These are phyloP conservation scores for Achaetomium macrosporum DNA, from an alignment of 2,329 filamentous ascomycete species.

Conservation along the genomic window DNA sequence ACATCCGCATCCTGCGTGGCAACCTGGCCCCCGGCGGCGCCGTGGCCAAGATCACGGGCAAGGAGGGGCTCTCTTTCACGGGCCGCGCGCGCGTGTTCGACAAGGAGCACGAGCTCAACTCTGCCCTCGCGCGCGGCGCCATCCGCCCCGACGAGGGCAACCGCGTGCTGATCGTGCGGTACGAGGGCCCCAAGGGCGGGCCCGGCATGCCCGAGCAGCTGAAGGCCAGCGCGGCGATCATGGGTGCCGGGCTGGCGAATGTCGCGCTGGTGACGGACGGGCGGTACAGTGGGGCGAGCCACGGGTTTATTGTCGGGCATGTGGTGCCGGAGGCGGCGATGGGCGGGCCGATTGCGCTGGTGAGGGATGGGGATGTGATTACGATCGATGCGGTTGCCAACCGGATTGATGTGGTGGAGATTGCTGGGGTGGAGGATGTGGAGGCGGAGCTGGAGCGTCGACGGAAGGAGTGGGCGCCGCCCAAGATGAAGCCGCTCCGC, in stretches of 20 bases:
- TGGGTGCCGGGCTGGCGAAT: slow-evolving; percentile 83
- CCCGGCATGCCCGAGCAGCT: slow-evolving; percentile 97
- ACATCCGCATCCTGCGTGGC: slow-evolving; percentile 81
- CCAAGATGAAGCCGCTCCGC: slow-evolving; percentile 66
- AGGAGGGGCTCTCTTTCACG: slow-evolving; percentile 78
- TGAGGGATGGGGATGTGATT: slow-evolving; percentile 72
- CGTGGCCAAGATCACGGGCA: slow-evolving; percentile 94
- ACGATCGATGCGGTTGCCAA: slow-evolving; percentile 83
- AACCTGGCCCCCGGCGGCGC: slow-evolving; percentile 85
- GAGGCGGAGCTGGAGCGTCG: slow-evolving; percentile 53
- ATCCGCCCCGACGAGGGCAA: slow-evolving; percentile 57
- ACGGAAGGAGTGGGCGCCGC: slow-evolving; percentile 58
- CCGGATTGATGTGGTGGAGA: slow-evolving; percentile 58
- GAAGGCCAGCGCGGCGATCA: slow-evolving; percentile 80
- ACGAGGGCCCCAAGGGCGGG: slow-evolving; percentile 88
- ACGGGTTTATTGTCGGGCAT: slow-evolving; percentile 92
- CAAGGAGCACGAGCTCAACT: slow-evolving; percentile 74
- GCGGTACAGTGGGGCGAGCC: slow-evolving; percentile 78
- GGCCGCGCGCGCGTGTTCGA: slow-evolving; percentile 80
- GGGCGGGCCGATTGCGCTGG: slow-evolving; percentile 81
- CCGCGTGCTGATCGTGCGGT: slow-evolving; percentile 82
- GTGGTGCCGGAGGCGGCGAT: slow-evolving; percentile 85
- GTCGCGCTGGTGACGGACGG: slow-evolving; percentile 91
- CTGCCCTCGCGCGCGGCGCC: slow-evolving; percentile 60
- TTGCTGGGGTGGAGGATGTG: slow-evolving; percentile 44